Evolutionary conservation across 345 rosid species (phyloP).

Genomic region (Dipteronia dyeriana): DNA sequence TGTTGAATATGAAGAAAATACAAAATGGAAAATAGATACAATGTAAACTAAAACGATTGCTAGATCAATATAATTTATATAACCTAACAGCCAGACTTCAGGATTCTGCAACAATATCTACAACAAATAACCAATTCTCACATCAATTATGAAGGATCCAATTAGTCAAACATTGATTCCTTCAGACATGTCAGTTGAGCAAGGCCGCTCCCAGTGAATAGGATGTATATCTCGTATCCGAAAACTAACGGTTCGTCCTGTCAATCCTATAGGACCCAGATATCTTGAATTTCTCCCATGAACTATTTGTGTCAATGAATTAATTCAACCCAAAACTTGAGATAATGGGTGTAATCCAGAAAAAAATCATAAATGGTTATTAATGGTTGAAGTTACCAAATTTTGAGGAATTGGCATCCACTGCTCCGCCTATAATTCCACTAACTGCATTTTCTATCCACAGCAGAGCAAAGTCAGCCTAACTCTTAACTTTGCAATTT

Average conservation of each 20-base stretch:
- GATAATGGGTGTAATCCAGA: neutral
- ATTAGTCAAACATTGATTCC: neutral
- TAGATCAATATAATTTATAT: neutral
- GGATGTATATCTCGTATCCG: constrained; percentile 10
- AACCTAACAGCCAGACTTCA: neutral
- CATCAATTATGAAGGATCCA: neutral
- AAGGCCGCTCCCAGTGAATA: constrained; percentile 12
- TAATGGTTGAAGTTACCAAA: constrained; percentile 7
- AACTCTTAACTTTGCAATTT: neutral
- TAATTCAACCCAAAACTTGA: constrained; percentile 10
- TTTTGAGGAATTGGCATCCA: neutral
- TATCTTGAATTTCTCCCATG: constrained; percentile 9
- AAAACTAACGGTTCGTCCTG: neutral
- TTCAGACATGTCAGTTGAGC: constrained; percentile 6
- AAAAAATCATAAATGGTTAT: constrained; percentile 5
- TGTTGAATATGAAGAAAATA: too few species aligned
- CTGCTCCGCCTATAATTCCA: neutral
- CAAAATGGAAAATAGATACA: neutral
- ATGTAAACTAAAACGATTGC: neutral
- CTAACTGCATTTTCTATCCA: neutral
- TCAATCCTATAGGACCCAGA: neutral
- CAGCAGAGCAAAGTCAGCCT: neutral
- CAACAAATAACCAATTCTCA: neutral
- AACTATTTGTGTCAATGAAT: constrained; percentile 8
- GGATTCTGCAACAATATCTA: neutral